Evolutionary conservation across 2,329 filamentous ascomycete genomes (phyloP), one percentile per base, ranked within the genome.

Genomic region (Pyrenophora graminea): DNA sequence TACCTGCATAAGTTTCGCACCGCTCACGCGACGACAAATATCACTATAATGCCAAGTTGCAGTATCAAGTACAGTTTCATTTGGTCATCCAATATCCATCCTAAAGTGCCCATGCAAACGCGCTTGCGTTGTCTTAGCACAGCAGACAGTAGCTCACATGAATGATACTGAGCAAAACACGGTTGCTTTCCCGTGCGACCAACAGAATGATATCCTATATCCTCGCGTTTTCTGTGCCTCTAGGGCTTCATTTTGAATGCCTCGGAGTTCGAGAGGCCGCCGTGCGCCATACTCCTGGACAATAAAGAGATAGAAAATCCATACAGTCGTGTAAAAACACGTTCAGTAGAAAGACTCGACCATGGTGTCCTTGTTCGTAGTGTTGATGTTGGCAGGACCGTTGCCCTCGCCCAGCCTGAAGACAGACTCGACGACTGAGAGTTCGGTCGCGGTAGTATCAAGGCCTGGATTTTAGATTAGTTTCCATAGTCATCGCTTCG

Each of bases 331-430:
- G 6, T 19, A 10, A 34, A 31, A 10, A 34, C n/a, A 45, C 36
- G 39, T 59, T 82, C 82, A 99, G 80, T 99, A 99, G 80, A 97
- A 99, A 68, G 90, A 96, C 81, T 99, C 94, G 56, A 99, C 94
- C 85, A 99, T 96, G 61, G 91, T 94, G 75, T 97, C 93, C 84
- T 97, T 97, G 80, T 97, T 87, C 64, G 79, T 86, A 45, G 86
- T 89, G 74, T 90, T 90, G 78, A 93, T 91, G 66, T 84, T 86
- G 68, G 85, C 85, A 43, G 91, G 87, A 6, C 85, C 90, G 46
- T 77, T 79, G 66, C 90, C 91, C 80, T 97, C 93, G 58, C 92
- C 92, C 39, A 99, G 81, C 67, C 91, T 85, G 82, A 99, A 99
- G 59, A 99, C 92, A 67, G 87, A 92, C 82, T 99, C 94, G 50